Base-by-base conservation (phyloP, 495 filamentous ascomycete genomes). In the Beverwykella pulmonaria region DNA sequence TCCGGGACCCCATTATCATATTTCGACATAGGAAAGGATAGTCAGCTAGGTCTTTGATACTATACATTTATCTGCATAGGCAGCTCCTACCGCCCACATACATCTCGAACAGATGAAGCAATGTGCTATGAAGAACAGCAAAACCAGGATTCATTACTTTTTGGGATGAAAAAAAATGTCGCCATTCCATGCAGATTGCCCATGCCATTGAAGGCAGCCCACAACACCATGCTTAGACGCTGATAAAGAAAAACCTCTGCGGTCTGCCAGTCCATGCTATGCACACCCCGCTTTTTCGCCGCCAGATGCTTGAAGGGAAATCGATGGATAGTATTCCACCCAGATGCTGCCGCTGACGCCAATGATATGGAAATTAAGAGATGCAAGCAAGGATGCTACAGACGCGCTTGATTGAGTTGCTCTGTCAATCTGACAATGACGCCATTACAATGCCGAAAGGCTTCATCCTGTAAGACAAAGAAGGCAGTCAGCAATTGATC, bases 171-270 rank as follows among this genome's bases (percentile, higher is more conserved):
- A 48, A n/a, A 27, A 48, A n/a, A 27, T 56, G 20, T 34, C 52
- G 41, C 61, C 48, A 8, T 27, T 8, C 17, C 15, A 56, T 56
- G 52, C 52, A 63, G 10, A n/a, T 19, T 41, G 25, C 46, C 53
- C 62, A 65, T 65, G 62, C 34, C 27, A 23, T 39, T 17, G 20
- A 54, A n/a, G 9, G 12, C 50, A 20, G 26, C 53, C 53, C 41
- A 59, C 12, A 66, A 67, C 64, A 67, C 64, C 64, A 48, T 67
- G 58, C 55, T 67, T 56, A n/a, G 47, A 67, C 64, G 62, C 62
- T 44, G 39, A 44, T 44, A 44, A 44, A 44, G 39, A 44, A 44
- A 12, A 4, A 14, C 17, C 39, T 44, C 15, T 27, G 32, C 39
- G 34, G 32, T 32, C n/a, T 64, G 34, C 39, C 50, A 4, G n/a